Percentiles rank a stretch among this genome's conserved stretches.
Conservation (phyloP, 2,329 filamentous ascomycete species). For the Westerdykella ornata region DNA sequence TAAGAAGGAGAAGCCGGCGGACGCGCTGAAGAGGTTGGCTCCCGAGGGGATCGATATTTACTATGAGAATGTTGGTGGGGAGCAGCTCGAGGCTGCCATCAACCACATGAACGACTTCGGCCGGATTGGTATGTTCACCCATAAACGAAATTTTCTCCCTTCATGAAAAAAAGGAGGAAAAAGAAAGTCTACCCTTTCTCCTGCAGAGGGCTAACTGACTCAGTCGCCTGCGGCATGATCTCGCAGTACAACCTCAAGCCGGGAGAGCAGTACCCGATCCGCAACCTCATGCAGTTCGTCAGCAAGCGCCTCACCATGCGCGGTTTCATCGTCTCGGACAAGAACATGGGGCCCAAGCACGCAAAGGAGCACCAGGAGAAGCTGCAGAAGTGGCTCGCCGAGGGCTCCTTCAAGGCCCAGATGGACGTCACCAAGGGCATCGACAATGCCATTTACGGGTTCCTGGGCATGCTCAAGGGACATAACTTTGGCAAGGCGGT, state of each 20-base stretch:
- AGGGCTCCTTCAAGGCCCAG: constrained; percentile 67
- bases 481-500: constrained; percentile 85
- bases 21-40: constrained; percentile 63
- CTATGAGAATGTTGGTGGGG: constrained; percentile 74
- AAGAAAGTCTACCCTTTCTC: too few relatives aligned
- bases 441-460: constrained; percentile 65
- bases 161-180: too few relatives aligned
- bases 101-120: constrained; percentile 58
- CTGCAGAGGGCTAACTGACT: constrained; percentile 2
- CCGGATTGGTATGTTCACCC: constrained; percentile 54
- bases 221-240: constrained; percentile 57
- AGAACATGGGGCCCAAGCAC: constrained; percentile 61
- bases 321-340: constrained; percentile 68
- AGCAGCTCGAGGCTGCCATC: constrained; percentile 64
- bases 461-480: constrained; percentile 68
- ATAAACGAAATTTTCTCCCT: too few relatives aligned
- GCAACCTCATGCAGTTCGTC: constrained; percentile 60
- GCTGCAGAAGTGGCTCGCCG: constrained; percentile 66
- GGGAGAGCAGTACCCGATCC: constrained; percentile 57
- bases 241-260: constrained; percentile 63
- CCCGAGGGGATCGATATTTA: constrained; percentile 77
- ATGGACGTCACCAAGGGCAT: constrained; percentile 66
- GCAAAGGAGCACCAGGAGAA: constrained; percentile 66
- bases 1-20: constrained; percentile 67
- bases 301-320: constrained; percentile 62